Evolutionary conservation across 345 rosid species (phyloP), one percentile per base, ranked within the genome.

Genomic region (Fremontodendron californicum): DNA sequence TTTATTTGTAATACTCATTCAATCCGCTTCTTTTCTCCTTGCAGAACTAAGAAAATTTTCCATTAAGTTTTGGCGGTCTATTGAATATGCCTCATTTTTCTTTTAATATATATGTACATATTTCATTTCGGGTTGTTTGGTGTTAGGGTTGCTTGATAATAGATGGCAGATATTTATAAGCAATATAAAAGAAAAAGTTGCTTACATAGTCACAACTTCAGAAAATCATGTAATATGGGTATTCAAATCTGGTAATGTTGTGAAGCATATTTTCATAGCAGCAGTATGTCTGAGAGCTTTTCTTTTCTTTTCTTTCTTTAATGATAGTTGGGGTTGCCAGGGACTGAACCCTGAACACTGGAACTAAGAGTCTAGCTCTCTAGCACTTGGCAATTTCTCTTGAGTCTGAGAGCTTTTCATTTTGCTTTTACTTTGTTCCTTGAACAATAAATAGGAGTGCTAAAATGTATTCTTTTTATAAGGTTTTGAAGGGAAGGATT

Each of bases 401-500:
- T 52, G 18, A 46, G 16, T 19, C 4, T 19, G 23, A 23, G 33
- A 5, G 39, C 52, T 43, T 39, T 27, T 12, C 31, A 40, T 57
- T 27, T 37, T n/a, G 6, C 49, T 58, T 58, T 2, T 5, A 37
- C 12, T 33, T 65, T 49, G 48, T 39, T 8, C 27, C 16, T 27
- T 54, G 11, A 61, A 65, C 8, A 49, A 31, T 54, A 25, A 11
- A 58, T 73, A 5, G 29, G 8, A 58, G 60, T 77, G 15, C 72
- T 84, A 13, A 81, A 81, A 52, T 18, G 18, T 71, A 16, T 51
- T 49, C 6, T 40, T 76, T 75, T 75, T 3, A 7, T 52, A 42
- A 91, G 98, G 91, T 79, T 87, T 76, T 55, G 84, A 88, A 81
- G 88, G 93, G 79, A 92, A 73, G 27, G 92, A 95, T 78, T 74